Evolutionary conservation across 345 rosid genomes (phyloP).

Genomic region (Camelina laxa): DNA sequence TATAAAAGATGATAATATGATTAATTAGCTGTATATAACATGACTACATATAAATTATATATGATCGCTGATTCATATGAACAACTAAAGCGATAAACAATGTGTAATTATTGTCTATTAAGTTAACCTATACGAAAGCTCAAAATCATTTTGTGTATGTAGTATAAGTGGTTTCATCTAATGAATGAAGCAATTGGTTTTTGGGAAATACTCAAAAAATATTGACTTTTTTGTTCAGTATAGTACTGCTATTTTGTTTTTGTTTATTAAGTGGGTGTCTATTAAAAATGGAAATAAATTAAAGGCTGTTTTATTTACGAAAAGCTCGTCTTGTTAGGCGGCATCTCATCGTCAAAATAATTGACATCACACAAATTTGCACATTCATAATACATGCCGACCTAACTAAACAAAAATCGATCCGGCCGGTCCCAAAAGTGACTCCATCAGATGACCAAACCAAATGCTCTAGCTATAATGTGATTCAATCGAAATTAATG

Average conservation of each 20-base stretch:
- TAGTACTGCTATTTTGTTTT: no score
- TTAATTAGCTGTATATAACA: background rate
- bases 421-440: background rate
- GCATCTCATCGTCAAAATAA: background rate
- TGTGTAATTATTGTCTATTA: background rate
- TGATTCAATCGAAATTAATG: background rate
- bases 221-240: background rate
- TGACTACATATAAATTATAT: background rate
- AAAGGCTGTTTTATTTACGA: background rate
- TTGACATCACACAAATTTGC: background rate
- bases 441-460: background rate
- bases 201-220: background rate
- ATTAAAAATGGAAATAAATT: background rate
- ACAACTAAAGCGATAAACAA: background rate
- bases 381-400: background rate
- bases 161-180: constrained; percentile 5
- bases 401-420: no score
- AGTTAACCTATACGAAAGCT: constrained; percentile 21
- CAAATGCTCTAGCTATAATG: background rate
- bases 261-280: background rate
- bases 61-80: constrained; percentile 19
- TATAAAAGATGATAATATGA: background rate
- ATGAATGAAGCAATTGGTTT: background rate
- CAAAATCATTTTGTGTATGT: constrained; percentile 2
- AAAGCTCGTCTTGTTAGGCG: background rate